A percentile compares a stretch with the other conserved stretches of the same genome.
Conservation (phyloP, 805 yeast species). For the Lachancea dasiensis region DNA sequence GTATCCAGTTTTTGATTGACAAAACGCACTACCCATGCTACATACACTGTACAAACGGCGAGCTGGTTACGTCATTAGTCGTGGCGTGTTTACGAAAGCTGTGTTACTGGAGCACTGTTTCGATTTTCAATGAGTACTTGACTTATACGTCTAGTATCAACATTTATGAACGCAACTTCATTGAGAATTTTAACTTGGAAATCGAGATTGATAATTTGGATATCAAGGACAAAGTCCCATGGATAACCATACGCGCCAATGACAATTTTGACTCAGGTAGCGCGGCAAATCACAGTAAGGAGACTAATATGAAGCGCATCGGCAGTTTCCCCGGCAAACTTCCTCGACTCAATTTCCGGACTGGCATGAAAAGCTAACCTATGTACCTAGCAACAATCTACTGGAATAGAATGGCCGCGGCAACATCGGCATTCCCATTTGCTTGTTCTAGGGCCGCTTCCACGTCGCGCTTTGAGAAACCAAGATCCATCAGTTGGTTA, state of each 20-base stretch:
- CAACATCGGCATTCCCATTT: constrained; percentile 75
- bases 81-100: constrained; percentile 81
- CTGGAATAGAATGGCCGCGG: constrained; percentile 70
- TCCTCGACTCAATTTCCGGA: constrained; percentile 26
- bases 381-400: constrained; percentile 9
- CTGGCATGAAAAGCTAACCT: constrained; percentile 10
- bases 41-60: constrained; percentile 85
- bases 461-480: constrained; percentile 63
- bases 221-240: constrained; percentile 28
- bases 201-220: constrained; percentile 43
- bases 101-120: constrained; percentile 82
- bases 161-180: constrained; percentile 75
- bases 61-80: constrained; percentile 75
- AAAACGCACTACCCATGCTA: constrained; percentile 62
- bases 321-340: constrained; percentile 20
- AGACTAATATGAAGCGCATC: constrained; percentile 12
- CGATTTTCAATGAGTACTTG: constrained; percentile 80
- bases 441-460: constrained; percentile 58
- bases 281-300: constrained; percentile 1
- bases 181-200: constrained; percentile 69
- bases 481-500: constrained; percentile 53
- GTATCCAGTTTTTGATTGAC: constrained; percentile 58
- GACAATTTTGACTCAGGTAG: constrained; percentile 7
- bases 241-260: constrained; percentile 29
- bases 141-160: constrained; percentile 72